Evolutionary conservation across 306 rosid genomes (phyloP).

Genomic region (Abrus pulchellus): DNA sequence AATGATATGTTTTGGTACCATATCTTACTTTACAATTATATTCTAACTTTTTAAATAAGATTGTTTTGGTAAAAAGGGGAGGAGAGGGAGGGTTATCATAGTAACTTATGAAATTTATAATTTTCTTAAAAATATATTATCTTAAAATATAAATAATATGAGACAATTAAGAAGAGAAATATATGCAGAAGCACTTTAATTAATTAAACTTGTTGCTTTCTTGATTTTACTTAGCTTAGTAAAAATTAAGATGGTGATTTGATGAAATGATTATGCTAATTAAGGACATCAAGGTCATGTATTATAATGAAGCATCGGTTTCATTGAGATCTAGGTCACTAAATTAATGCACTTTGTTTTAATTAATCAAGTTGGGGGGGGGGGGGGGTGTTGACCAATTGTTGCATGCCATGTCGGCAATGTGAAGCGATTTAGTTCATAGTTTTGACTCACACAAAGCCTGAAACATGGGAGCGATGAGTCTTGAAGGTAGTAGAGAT

Average conservation of each 20-base stretch:
- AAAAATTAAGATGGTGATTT: conserved; percentile 39
- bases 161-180: not conserved
- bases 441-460: conserved; percentile 36
- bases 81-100: too few relatives aligned
- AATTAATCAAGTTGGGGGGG: not conserved
- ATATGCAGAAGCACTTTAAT: not conserved
- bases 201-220: conserved; percentile 39
- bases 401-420: conserved; percentile 50
- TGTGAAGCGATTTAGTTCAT: not conserved
- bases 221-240: conserved; percentile 32
- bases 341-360: not conserved
- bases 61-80: too few relatives aligned
- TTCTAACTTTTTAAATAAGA: too few relatives aligned
- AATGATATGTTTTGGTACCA: too few relatives aligned
- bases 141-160: too few relatives aligned
- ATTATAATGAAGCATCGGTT: conserved; percentile 41
- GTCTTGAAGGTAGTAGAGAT: conserved; percentile 33
- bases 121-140: too few relatives aligned
- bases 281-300: conserved; percentile 24
- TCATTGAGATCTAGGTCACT: conserved; percentile 49
- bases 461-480: conserved; percentile 55
- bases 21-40: too few relatives aligned
- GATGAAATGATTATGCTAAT: conserved; percentile 41
- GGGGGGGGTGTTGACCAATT: conserved; percentile 36
- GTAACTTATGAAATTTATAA: too few relatives aligned